These are phyloP conservation scores for Polymyxa betae DNA, from an alignment of 208 protist genomes.

Conservation along the genomic window DNA sequence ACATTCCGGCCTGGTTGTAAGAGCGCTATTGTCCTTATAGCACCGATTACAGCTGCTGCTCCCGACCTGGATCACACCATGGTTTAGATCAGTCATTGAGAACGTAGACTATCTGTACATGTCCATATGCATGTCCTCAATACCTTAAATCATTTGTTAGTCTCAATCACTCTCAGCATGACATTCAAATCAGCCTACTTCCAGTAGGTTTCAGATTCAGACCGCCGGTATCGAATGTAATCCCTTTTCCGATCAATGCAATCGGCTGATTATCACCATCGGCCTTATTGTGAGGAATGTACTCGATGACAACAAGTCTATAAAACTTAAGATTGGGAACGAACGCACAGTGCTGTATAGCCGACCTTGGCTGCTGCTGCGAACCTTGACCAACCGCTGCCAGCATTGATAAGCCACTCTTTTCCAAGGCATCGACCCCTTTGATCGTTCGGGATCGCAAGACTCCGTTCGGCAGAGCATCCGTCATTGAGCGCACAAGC, in stretches of 20 bases:
- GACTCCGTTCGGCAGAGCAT: not conserved
- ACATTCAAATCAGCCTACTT: not conserved
- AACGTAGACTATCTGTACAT: not conserved
- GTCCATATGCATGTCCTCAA: conserved; percentile 35
- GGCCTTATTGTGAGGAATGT: not conserved
- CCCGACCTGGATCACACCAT: not conserved
- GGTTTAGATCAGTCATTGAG: not conserved
- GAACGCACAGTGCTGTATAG: conserved; percentile 15
- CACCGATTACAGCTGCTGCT: conserved; percentile 24
- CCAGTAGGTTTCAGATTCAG: conserved; percentile 42
- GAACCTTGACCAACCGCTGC: conserved; percentile 33
- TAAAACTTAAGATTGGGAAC: not conserved
- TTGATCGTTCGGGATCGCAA: conserved; percentile 7
- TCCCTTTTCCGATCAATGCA: conserved; percentile 6
- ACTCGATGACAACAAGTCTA: conserved; percentile 39
- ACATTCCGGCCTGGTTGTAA: not conserved
- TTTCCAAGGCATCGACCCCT: conserved; percentile 10
- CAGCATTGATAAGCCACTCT: conserved; percentile 41
- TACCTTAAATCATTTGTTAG: not conserved
- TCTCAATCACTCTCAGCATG: not conserved
- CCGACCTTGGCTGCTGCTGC: not conserved
- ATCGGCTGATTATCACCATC: not conserved
- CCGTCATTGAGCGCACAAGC: not conserved
- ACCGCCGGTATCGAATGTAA: conserved; percentile 47
- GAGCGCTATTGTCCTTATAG: not conserved